These are phyloP conservation scores for Beta lomatogona DNA, from an alignment of 179 eudicot genomes.

Conservation along the genomic window DNA sequence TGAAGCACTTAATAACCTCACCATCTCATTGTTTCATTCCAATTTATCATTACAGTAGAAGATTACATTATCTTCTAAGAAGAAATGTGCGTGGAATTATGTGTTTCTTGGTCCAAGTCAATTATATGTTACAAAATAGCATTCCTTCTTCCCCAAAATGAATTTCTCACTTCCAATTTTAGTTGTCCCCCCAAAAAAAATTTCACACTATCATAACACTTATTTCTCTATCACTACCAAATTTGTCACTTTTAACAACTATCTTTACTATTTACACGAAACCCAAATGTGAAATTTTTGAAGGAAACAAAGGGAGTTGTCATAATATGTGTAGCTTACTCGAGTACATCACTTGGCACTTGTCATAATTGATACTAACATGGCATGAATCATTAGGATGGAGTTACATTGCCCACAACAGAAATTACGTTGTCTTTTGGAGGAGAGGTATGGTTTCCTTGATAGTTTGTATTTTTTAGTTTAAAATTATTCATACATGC, in stretches of 20 bases:
- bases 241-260: too few relatives aligned
- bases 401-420: constrained; percentile 83
- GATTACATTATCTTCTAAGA: not conserved
- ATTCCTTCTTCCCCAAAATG: not conserved
- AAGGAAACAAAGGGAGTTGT: too few relatives aligned
- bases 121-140: not conserved
- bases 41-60: not conserved
- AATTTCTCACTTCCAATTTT: too few relatives aligned
- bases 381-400: constrained; percentile 69
- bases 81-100: not conserved
- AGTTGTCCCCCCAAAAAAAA: too few relatives aligned
- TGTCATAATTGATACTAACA: constrained; percentile 2
- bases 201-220: too few relatives aligned
- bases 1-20: not conserved
- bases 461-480: constrained; percentile 8
- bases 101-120: not conserved
- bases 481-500: not conserved
- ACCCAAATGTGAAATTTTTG: too few relatives aligned
- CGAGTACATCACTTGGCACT: not conserved
- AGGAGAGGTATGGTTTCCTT: constrained; percentile 70
- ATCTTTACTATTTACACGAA: too few relatives aligned
- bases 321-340: not conserved
- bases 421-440: constrained; percentile 77
- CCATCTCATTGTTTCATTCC: not conserved
- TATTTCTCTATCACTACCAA: too few relatives aligned